Percentiles rank a stretch among this genome's conserved stretches.
phyloP scores from a whole-genome alignment of 176 grass and related monocot genomes.

The Hyparrhenia diplandra region DNA sequence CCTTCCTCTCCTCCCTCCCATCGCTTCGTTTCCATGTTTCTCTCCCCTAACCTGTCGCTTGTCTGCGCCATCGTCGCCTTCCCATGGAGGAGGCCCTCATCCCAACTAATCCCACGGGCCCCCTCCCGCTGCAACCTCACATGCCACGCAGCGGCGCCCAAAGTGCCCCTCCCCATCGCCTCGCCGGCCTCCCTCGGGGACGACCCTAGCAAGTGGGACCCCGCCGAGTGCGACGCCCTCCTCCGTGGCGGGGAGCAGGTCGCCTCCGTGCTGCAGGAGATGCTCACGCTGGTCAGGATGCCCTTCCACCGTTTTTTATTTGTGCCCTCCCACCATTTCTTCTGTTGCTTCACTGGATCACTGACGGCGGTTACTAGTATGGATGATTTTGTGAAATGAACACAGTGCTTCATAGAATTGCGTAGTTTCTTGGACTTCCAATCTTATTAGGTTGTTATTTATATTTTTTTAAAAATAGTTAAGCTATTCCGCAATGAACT shows the following conservation, averaged over 20 bases:
- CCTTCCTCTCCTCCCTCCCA: too few species aligned
- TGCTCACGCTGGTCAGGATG: slow-evolving; percentile 68
- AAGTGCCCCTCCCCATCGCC: slow-evolving; percentile 43
- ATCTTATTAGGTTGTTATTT: background rate
- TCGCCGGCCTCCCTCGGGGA: slow-evolving; percentile 24
- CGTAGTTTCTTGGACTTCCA: background rate
- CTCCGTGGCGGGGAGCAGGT: slow-evolving; percentile 94
- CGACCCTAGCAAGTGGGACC: slow-evolving; percentile 51
- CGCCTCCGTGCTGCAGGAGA: slow-evolving; percentile 88
- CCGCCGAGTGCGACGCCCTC: slow-evolving; percentile 60
- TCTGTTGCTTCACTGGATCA: too few species aligned
- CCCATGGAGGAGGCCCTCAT: slow-evolving; percentile 1
- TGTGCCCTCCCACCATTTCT: too few species aligned
- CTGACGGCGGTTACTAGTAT: background rate
- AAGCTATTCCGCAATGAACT: background rate
- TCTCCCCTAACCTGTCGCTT: background rate
- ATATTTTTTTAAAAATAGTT: background rate
- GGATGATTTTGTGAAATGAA: background rate
- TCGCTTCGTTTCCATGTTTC: background rate
- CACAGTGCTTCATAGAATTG: background rate
- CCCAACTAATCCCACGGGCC: background rate
- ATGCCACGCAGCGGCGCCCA: slow-evolving; percentile 31
- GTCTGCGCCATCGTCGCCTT: background rate
- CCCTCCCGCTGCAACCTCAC: background rate
- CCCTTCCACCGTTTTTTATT: too few species aligned